Conservation (phyloP, 164 flowering plant species). For the Umbilicus rupestris region DNA sequence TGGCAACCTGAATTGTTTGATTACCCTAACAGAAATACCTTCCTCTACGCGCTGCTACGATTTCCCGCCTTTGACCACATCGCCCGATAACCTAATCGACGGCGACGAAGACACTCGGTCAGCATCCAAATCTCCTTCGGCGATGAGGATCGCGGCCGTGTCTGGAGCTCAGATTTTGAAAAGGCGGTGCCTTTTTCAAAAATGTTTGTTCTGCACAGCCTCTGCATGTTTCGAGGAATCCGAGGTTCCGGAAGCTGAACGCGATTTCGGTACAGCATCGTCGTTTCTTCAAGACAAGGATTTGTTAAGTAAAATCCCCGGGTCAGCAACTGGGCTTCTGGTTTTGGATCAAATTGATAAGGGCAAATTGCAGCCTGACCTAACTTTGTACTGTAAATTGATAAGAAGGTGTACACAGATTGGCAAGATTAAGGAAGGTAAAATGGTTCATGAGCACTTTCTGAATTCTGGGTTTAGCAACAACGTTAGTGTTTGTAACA, state of each 20-base stretch:
- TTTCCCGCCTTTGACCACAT: background rate
- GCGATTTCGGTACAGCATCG: background rate
- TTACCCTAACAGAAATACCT: too few relatives aligned
- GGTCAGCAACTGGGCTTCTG: slow-evolving; percentile 26
- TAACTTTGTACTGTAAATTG: slow-evolving; percentile 29
- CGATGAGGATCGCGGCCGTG: background rate
- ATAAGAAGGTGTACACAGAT: slow-evolving; percentile 40
- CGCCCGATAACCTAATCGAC: background rate
- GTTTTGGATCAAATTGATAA: slow-evolving; percentile 46
- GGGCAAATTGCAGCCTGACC: slow-evolving; percentile 31
- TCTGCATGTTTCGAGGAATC: background rate
- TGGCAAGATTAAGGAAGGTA: slow-evolving; percentile 35
- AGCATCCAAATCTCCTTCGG: background rate
- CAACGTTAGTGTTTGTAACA: slow-evolving; percentile 29
- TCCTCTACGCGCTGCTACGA: background rate
- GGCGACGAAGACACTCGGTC: background rate
- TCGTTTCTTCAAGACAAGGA: slow-evolving; percentile 27
- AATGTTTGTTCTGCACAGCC: background rate
- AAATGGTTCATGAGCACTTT: slow-evolving; percentile 40
- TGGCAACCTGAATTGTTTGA: too few relatives aligned
- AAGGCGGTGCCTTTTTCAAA: background rate
- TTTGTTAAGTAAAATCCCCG: slow-evolving; percentile 26
- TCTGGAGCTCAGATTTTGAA: background rate
- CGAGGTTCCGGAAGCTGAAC: background rate
- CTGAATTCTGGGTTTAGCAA: slow-evolving; percentile 24